A percentile compares a stretch with the other conserved stretches of the same genome.
phyloP scores from a whole-genome alignment of 495 filamentous ascomycete genomes.

The Mycothermus thermophilus region DNA sequence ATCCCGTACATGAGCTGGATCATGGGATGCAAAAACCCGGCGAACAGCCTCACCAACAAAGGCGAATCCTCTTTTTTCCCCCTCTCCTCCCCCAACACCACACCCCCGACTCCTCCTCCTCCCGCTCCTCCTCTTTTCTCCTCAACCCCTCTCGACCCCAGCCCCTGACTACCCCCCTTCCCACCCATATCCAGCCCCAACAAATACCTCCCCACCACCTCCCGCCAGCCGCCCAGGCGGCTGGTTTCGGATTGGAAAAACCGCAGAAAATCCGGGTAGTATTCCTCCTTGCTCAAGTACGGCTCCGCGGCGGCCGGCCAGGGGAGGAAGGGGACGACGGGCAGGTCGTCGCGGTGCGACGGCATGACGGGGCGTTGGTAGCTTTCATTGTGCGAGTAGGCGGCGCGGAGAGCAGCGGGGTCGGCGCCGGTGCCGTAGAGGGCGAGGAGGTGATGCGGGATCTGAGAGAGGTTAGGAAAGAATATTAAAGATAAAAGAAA shows the following conservation, averaged over 20 bases:
- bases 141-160: no score
- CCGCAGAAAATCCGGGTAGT: conserved; percentile 54
- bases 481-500: no score
- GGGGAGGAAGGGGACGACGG: conserved; percentile 27
- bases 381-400: conserved; percentile 42
- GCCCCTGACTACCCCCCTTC: no score
- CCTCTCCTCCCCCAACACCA: conserved; percentile 4
- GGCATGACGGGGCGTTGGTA: conserved; percentile 45
- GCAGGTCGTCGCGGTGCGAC: conserved; percentile 28
- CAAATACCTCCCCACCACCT: conserved; percentile 48
- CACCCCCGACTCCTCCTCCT: no score
- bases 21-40: conserved; percentile 62
- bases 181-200: conserved; percentile 39
- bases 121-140: no score
- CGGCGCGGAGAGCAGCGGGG: conserved; percentile 38
- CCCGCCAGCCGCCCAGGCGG: conserved; percentile 31
- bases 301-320: conserved; percentile 27
- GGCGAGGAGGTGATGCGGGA: conserved; percentile 61
- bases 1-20: conserved; percentile 79
- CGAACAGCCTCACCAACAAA: conserved; percentile 13
- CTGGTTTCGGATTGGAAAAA: conserved; percentile 62
- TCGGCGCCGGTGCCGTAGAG: conserved; percentile 61
- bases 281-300: conserved; percentile 32
- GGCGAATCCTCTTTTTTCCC: neutral
- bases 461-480: conserved; percentile 26